phyloP scores from a whole-genome alignment of 2,329 filamentous ascomycete genomes.

The Talaromyces rugulosus region DNA sequence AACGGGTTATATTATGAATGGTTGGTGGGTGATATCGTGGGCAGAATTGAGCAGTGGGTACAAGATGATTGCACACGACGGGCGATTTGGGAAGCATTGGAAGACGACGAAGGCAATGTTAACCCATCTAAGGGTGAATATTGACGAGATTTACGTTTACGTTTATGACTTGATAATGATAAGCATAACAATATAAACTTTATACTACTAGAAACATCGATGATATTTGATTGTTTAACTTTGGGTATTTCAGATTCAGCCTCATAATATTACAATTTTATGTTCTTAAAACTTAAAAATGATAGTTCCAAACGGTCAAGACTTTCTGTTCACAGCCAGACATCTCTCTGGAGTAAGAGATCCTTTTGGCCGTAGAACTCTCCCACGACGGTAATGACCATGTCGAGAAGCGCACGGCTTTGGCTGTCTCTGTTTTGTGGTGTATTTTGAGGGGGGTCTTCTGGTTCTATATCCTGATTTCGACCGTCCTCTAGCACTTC shows the following conservation, averaged over 20 bases:
- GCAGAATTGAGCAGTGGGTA: conserved; percentile 66
- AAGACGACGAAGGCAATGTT: not conserved
- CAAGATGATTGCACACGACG: conserved; percentile 16
- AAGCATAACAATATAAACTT: not conserved
- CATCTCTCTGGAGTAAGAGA: conserved; percentile 67
- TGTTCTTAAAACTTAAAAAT: not conserved
- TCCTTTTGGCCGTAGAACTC: conserved; percentile 89
- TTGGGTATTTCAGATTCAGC: not conserved
- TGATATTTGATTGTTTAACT: not conserved
- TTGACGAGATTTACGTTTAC: not conserved
- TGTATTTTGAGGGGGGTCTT: conserved; percentile 27
- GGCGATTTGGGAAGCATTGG: conserved; percentile 11
- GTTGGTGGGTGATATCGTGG: conserved; percentile 71
- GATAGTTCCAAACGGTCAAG: not conserved
- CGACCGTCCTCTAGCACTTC: not conserved
- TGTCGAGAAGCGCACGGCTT: conserved; percentile 70
- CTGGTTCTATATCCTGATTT: not conserved
- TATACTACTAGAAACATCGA: not conserved
- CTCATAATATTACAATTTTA: not conserved
- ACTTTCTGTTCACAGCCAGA: conserved; percentile 35
- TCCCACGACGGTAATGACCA: conserved; percentile 83
- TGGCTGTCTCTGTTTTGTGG: conserved; percentile 22
- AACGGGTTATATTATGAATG: conserved; percentile 66
- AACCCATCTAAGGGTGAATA: not conserved
- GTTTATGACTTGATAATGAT: not conserved